Evolutionary conservation across 257 asterid genomes (phyloP).

Genomic region (Nicotiana benthamiana): DNA sequence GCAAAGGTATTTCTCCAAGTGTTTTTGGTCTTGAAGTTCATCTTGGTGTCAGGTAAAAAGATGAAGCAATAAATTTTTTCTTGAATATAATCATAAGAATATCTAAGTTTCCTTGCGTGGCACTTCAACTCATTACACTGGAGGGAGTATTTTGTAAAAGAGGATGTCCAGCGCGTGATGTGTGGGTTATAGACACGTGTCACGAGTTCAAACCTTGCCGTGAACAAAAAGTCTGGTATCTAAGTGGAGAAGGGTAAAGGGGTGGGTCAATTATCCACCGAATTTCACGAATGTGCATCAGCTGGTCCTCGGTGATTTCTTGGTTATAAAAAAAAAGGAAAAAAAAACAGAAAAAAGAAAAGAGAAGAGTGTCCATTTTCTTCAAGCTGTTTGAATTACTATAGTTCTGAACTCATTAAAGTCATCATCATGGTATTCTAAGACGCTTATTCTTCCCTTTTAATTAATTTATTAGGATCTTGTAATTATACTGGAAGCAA

Average conservation of each 20-base stretch:
- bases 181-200: too few relatives aligned
- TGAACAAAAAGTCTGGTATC: too few relatives aligned
- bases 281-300: too few relatives aligned
- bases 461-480: slow-evolving; percentile 47
- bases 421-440: not conserved
- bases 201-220: too few relatives aligned
- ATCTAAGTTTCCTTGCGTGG: not conserved
- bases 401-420: not conserved
- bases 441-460: not conserved
- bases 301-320: not conserved
- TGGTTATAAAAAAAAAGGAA: too few relatives aligned
- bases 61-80: not conserved
- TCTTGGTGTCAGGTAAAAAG: not conserved
- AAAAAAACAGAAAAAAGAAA: too few relatives aligned
- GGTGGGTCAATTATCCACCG: too few relatives aligned
- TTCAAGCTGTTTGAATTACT: not conserved
- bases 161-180: too few relatives aligned
- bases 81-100: not conserved
- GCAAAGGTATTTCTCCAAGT: slow-evolving; percentile 46
- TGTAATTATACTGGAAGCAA: slow-evolving; percentile 63
- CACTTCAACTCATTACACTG: not conserved
- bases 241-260: too few relatives aligned
- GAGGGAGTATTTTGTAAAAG: not conserved
- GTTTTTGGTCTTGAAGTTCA: not conserved
- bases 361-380: not conserved